phyloP scores from a whole-genome alignment of 352 stramenopile species.

The Phytophthora melonis region DNA sequence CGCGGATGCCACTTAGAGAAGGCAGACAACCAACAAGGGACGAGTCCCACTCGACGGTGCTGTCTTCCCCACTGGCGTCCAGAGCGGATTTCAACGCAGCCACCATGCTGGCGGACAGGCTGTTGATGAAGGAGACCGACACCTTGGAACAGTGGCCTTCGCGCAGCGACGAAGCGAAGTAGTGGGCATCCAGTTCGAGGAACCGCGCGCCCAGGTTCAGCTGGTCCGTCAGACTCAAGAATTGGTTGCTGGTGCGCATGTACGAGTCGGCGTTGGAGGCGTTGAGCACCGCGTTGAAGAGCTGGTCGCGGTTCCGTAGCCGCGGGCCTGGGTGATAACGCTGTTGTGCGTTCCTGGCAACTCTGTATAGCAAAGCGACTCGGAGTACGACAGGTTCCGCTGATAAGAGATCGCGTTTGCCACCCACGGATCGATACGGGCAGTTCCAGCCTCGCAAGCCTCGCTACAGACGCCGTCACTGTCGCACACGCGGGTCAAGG shows the following conservation, averaged over 20 bases:
- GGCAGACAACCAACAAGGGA: slow-evolving; percentile 71
- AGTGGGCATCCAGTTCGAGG: slow-evolving; percentile 82
- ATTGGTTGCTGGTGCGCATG: slow-evolving; percentile 74
- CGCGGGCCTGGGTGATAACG: slow-evolving; percentile 60
- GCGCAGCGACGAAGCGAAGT: slow-evolving; percentile 59
- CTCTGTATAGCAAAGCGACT: slow-evolving; percentile 69
- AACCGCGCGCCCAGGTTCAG: slow-evolving; percentile 71
- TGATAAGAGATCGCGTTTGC: slow-evolving; percentile 59
- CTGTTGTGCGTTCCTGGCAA: slow-evolving; percentile 75
- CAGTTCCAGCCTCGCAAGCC: slow-evolving; percentile 63
- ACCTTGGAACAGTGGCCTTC: slow-evolving; percentile 70
- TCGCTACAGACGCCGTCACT: slow-evolving; percentile 60
- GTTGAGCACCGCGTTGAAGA: slow-evolving; percentile 61
- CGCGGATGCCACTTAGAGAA: slow-evolving; percentile 74
- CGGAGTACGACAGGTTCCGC: slow-evolving; percentile 61
- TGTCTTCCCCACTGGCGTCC: slow-evolving; percentile 34
- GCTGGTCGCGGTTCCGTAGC: slow-evolving; percentile 76
- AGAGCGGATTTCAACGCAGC: slow-evolving; percentile 40
- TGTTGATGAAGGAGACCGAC: slow-evolving; percentile 53
- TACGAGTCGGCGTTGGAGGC: slow-evolving; percentile 52
- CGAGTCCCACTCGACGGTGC: slow-evolving; percentile 49
- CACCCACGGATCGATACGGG: slow-evolving; percentile 63
- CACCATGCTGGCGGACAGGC: slow-evolving; percentile 42
- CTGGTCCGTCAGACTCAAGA: slow-evolving; percentile 75
- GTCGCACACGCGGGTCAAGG: slow-evolving; percentile 52